Conservation (phyloP, 1,284 basidiomycete species). For the Apiotrichum veenhuisii region DNA sequence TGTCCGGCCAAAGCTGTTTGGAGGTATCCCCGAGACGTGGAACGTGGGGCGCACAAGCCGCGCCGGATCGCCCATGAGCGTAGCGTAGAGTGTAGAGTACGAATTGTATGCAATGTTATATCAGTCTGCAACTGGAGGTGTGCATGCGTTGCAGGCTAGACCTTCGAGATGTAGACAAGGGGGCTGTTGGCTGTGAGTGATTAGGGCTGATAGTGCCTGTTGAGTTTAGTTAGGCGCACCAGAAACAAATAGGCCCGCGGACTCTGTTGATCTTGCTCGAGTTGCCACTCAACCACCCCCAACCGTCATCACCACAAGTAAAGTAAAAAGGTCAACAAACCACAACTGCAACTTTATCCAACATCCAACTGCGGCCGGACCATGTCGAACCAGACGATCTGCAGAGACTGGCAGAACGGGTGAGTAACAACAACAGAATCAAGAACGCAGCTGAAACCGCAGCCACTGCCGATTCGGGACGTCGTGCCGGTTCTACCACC, state of each 20-base stretch:
- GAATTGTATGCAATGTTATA: constrained; percentile 5
- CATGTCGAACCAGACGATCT: constrained; percentile 11
- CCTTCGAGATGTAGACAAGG: not conserved
- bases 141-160: not conserved
- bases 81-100: constrained; percentile 14
- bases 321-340: too few species aligned
- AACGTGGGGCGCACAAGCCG: constrained; percentile 22
- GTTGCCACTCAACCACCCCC: not conserved
- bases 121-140: not conserved
- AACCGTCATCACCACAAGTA: not conserved
- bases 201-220: too few species aligned
- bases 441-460: not conserved
- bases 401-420: constrained; percentile 17
- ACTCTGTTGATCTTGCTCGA: not conserved
- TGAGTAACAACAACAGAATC: not conserved
- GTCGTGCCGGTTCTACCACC: constrained; percentile 37
- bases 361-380: too few species aligned
- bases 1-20: constrained; percentile 23
- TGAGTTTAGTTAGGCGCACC: too few species aligned
- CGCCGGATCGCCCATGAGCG: constrained; percentile 33
- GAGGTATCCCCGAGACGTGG: constrained; percentile 24
- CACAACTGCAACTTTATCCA: too few species aligned
- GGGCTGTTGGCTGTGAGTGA: too few species aligned
- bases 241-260: not conserved
- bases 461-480: constrained; percentile 40